These are phyloP conservation scores for Suillus variegatus DNA, from an alignment of 768 basidiomycete species.

Conservation along the genomic window DNA sequence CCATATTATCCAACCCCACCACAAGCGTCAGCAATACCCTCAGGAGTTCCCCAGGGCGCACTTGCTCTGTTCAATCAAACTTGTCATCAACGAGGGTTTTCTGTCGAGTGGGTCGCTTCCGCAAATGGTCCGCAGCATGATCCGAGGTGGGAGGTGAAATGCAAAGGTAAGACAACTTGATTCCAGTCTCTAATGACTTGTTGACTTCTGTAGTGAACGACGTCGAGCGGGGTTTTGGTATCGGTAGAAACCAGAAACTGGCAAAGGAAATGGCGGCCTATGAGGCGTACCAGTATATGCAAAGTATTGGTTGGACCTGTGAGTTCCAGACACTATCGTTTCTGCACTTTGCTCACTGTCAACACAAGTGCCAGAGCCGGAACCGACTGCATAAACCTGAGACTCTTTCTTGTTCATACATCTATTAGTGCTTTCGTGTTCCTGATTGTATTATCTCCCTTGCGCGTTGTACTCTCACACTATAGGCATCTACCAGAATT, in stretches of 20 bases:
- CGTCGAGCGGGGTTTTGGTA: conserved; percentile 48
- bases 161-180: conserved; percentile 43
- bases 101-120: conserved; percentile 47
- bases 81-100: conserved; percentile 45
- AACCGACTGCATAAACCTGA: not conserved
- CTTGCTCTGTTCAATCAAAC: conserved; percentile 52
- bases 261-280: conserved; percentile 69
- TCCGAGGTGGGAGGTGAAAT: conserved; percentile 59
- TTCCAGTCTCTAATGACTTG: not conserved
- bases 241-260: conserved; percentile 58
- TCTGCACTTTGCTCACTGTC: not conserved
- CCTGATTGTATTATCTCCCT: not conserved
- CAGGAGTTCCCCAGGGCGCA: conserved; percentile 35
- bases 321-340: not conserved
- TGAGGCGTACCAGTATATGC: conserved; percentile 49
- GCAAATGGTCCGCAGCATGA: conserved; percentile 52
- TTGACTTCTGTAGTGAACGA: conserved; percentile 45
- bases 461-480: not conserved
- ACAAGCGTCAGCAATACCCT: conserved; percentile 18
- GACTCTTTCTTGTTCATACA: not conserved
- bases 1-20: conserved; percentile 21
- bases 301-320: conserved; percentile 44
- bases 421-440: not conserved
- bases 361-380: conserved; percentile 1
- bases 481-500: not conserved